These are phyloP conservation scores for Pestalotiopsis sp. DNA, from an alignment of 2,329 filamentous ascomycete species.

Conservation along the genomic window DNA sequence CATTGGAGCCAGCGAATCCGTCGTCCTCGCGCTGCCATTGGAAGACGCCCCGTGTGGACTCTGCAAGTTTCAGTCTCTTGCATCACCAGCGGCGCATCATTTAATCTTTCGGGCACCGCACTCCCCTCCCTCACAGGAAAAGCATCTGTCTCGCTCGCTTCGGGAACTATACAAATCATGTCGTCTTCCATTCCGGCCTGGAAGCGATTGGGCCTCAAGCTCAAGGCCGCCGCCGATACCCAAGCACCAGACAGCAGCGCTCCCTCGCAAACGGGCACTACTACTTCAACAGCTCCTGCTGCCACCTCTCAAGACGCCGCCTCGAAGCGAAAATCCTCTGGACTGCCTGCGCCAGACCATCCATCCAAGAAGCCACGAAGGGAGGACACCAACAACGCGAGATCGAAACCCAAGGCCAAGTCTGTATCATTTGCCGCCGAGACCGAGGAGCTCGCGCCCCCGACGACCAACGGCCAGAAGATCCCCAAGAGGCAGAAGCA, in stretches of 20 bases:
- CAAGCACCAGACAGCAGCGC: constrained; percentile 26
- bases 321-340: constrained; percentile 32
- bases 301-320: background rate
- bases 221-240: constrained; percentile 45
- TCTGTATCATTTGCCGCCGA: constrained; percentile 41
- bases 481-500: constrained; percentile 32
- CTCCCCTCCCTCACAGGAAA: background rate
- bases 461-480: constrained; percentile 20
- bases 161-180: constrained; percentile 34
- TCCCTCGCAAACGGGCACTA: constrained; percentile 22
- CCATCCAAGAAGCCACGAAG: constrained; percentile 30
- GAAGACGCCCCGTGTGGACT: constrained; percentile 6
- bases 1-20: constrained; percentile 12
- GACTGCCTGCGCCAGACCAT: constrained; percentile 29
- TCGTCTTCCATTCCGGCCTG: constrained; percentile 55
- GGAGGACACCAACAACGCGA: constrained; percentile 26
- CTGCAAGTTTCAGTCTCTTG: constrained; percentile 12
- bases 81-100: background rate
- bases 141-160: background rate
- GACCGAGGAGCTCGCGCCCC: constrained; percentile 16
- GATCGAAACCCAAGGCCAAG: constrained; percentile 45
- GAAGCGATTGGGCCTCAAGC: constrained; percentile 65
- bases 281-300: background rate
- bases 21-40: constrained; percentile 5
- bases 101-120: background rate